Evolutionary conservation across 352 stramenopile species (phyloP).

Genomic region (Globisporangium sylvaticum): DNA sequence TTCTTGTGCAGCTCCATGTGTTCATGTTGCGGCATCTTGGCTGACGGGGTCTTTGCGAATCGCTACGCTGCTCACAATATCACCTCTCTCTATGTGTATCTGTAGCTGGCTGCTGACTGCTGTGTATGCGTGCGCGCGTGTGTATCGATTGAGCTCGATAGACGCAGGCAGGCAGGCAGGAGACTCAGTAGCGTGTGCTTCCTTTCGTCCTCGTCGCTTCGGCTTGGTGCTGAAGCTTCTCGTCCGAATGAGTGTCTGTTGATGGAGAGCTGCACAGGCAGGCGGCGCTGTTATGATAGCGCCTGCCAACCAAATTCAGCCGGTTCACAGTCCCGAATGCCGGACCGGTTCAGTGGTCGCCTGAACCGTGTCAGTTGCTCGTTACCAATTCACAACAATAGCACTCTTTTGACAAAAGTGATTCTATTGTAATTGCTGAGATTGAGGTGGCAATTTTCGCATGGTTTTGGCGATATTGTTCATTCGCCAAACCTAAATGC

Average conservation of each 20-base stretch:
- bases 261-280: background rate
- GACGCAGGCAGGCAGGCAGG: conserved; percentile 2
- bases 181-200: background rate
- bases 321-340: background rate
- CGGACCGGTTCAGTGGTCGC: background rate
- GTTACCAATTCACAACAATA: background rate
- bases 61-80: background rate
- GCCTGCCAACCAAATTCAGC: conserved; percentile 8
- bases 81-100: background rate
- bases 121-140: conserved; percentile 1
- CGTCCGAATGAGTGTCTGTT: conserved; percentile 8
- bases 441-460: no score
- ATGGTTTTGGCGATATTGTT: no score
- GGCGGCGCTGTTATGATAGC: background rate
- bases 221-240: conserved; percentile 1
- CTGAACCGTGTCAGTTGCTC: background rate
- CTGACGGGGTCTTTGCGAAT: background rate
- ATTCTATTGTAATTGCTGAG: background rate
- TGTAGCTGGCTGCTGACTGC: background rate
- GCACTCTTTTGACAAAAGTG: background rate
- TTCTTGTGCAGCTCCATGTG: conserved; percentile 99
- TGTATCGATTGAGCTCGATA: background rate
- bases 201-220: conserved; percentile 7
- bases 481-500: no score
- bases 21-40: conserved; percentile 97